phyloP scores from a whole-genome alignment of 225 moss, liverwort and hornwort genomes.

The Antitrichia curtipendula region DNA sequence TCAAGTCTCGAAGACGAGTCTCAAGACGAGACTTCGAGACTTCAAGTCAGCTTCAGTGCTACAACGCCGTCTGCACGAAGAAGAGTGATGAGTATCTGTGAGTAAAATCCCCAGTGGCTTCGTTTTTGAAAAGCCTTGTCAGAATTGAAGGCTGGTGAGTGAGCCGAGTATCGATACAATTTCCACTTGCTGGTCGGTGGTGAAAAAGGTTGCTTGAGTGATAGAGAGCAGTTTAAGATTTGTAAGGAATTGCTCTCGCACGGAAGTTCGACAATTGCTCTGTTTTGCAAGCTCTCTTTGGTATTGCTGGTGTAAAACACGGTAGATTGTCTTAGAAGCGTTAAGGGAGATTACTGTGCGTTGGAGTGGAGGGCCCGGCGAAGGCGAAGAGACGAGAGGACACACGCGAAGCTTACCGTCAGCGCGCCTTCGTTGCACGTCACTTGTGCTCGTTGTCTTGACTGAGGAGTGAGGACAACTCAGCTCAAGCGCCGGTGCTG shows the following conservation, averaged over 20 bases:
- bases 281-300: background rate
- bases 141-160: background rate
- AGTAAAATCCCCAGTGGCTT: background rate
- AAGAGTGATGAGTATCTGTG: background rate
- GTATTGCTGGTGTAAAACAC: background rate
- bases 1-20: background rate
- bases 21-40: background rate
- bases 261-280: background rate
- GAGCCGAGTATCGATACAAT: background rate
- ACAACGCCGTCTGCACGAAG: background rate
- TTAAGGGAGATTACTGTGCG: background rate
- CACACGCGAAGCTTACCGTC: constrained; percentile 1
- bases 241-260: background rate
- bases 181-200: background rate
- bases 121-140: background rate
- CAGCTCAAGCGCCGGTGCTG: background rate
- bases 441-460: background rate
- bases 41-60: background rate
- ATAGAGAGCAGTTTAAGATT: background rate
- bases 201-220: background rate
- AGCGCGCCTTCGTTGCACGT: background rate
- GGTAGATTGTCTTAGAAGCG: background rate
- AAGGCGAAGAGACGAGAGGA: background rate
- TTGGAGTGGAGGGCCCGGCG: background rate
- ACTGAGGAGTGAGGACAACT: background rate